Base-by-base conservation (phyloP, 2,329 filamentous ascomycete species). In the Ploettnerulaceae sp. region DNA sequence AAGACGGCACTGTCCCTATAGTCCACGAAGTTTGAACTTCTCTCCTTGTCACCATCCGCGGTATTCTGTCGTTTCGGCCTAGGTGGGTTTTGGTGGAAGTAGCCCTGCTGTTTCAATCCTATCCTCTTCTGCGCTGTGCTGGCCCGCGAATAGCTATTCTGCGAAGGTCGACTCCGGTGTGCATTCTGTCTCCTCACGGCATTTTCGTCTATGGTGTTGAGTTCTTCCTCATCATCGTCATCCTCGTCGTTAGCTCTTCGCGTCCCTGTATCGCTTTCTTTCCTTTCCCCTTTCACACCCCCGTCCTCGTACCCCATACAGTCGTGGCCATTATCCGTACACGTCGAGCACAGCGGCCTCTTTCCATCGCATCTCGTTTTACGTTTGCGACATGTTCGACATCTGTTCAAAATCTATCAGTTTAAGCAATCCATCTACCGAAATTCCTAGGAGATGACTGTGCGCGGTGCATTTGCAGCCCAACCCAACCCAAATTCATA, bases 351-450 rank as follows among this genome's bases (percentile, higher is more conserved):
- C 15, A 75, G 68, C 47, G 84, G 84, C 52, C 82, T 79, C 66
- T 86, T 83, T 52, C 84, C 84, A 35, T 82, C 84, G 64, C 84
- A 88, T 63, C 83, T 74, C 43, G 84, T 88, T 68, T 88, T 89
- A 61, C 84, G 77, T 64, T 81, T 85, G 59, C 84, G 81, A 68
- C 84, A 89, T 32, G 84, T 86, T 61, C 81, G 70, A 66, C 83
- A 86, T 51, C 81, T 84, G 58, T 18, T 31, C 20, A 9, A 39
- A 32, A 24, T 21, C 21, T 9, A 45, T 35, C 33, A 32, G 17
- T 26, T 31, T 12, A 34, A 20, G 15, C 31, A 11, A 29, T 32
- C 38, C 14, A 28, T 40, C 38, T 25, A 26, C 8, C 25, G 14
- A 36, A 39, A 11, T 12, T 25, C 24, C 11, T 24, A 11, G 9